These are phyloP conservation scores for Endothia cerciana DNA, from an alignment of 2,329 filamentous ascomycete genomes.

Conservation along the genomic window DNA sequence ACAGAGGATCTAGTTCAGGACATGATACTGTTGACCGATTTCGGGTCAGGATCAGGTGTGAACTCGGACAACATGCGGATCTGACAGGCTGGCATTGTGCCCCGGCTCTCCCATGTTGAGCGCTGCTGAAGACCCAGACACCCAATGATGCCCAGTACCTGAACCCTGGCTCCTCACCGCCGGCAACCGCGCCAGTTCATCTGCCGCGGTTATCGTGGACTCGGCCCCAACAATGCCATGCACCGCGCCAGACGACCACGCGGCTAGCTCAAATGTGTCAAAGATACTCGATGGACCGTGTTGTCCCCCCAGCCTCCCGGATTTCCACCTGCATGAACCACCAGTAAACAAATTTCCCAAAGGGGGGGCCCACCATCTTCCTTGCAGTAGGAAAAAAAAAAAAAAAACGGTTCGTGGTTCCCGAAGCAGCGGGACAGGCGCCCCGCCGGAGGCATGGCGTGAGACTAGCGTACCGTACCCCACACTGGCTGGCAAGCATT, in stretches of 20 bases:
- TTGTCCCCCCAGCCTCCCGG: constrained; percentile 24
- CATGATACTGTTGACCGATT: neutral
- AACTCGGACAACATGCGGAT: neutral
- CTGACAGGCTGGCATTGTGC: neutral
- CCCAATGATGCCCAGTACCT: neutral
- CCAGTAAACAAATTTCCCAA: constrained; percentile 23
- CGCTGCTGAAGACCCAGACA: too few relatives aligned
- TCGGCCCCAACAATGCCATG: neutral
- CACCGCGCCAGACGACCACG: constrained; percentile 7
- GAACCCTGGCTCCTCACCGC: constrained; percentile 8
- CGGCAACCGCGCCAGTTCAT: constrained; percentile 11
- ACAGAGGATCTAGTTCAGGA: neutral
- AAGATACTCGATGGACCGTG: neutral
- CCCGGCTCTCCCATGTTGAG: too few relatives aligned
- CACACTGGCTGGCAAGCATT: constrained; percentile 15
- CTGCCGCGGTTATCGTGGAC: constrained; percentile 24
- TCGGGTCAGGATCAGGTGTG: neutral
- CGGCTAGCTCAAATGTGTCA: constrained; percentile 12
- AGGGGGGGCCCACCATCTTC: constrained; percentile 8
- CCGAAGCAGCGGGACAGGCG: constrained; percentile 2
- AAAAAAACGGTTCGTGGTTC: constrained; percentile 11
- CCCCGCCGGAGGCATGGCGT: constrained; percentile 7
- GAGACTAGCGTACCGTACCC: constrained; percentile 16
- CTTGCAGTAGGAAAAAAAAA: constrained; percentile 8
- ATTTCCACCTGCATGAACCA: constrained; percentile 12